Evolutionary conservation across 2,329 filamentous ascomycete species (phyloP), one percentile per base, ranked within the genome.

Genomic region (Colletotrichum musicola): DNA sequence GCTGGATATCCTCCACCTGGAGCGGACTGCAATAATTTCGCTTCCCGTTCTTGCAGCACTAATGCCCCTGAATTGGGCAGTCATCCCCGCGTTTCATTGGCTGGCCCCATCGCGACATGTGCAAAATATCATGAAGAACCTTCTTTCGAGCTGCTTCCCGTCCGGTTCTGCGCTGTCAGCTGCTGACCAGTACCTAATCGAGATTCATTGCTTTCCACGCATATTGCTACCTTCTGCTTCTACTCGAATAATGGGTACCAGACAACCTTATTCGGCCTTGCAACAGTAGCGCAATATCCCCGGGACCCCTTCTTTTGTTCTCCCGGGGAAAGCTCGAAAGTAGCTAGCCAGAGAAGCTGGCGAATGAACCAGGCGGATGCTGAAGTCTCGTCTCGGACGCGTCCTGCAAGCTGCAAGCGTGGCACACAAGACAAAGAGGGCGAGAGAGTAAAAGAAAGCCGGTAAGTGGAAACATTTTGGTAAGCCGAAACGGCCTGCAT

Each of bases 61-160:
- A 55, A 22, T 30, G 30, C 49, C 62, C 65, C 62, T 68, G 50
- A 44, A 65, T 68, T 20, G 55, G 65, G 65, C 59, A 68, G 62
- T 68, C 65, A 68, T 60, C 55, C 49, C 65, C 65, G 65, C 55
- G 61, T 65, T 68, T 58, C 55, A 60, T 60, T 68, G 65, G 50
- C 62, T 49, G 35, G 13, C 40, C 49, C 49, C 55, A 50, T 65
- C 30, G 27, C 44, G 30, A 49, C 51, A 46, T 46, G 54, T 40
- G 46, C 55, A 35, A 51, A 64, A 55, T 50, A 60, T 65, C 49
- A 55, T 60, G 38, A 38, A 47, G 22, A 56, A 59, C 49, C 55
- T 44, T 51, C 54, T 64, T 64, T 55, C 27, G 55, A 68, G 55
- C 44, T 38, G 47, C 47, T 49, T 65, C 18, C 54, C 61, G 49